Evolutionary conservation across 2,329 filamentous ascomycete genomes (phyloP).

Genomic region (Exserohilum rostratum): DNA sequence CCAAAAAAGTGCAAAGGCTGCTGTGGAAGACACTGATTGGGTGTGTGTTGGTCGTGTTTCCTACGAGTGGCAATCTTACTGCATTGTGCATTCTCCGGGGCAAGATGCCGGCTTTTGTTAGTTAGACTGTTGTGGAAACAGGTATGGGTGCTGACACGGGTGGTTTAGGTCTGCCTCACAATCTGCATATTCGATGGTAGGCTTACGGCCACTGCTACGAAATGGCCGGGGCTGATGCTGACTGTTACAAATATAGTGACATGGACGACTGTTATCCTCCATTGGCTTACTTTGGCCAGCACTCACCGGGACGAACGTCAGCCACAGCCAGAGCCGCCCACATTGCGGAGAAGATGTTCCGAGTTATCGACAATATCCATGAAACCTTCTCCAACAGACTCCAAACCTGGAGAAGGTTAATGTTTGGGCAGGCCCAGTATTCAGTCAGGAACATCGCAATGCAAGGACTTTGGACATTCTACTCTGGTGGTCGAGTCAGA

Average conservation of each 20-base stretch:
- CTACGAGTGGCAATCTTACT: conserved; percentile 48
- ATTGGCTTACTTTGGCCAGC: conserved; percentile 44
- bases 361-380: neutral
- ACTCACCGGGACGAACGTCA: conserved; percentile 25
- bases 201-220: conserved; percentile 6
- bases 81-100: conserved; percentile 40
- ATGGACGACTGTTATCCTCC: conserved; percentile 42
- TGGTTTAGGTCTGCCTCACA: conserved; percentile 43
- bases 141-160: neutral
- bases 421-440: neutral
- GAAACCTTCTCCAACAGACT: neutral
- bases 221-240: neutral
- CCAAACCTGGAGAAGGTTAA: neutral
- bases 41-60: conserved; percentile 46
- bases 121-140: neutral
- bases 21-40: conserved; percentile 42
- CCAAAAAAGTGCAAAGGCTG: conserved; percentile 32
- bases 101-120: conserved; percentile 46
- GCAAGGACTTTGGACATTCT: conserved; percentile 9
- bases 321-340: neutral
- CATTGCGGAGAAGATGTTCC: neutral
- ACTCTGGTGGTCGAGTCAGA: neutral
- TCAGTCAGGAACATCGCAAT: neutral
- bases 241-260: conserved; percentile 35
- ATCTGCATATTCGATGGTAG: conserved; percentile 51